phyloP scores from a whole-genome alignment of 2,329 filamentous ascomycete genomes.

The Fusarium ramigenum region DNA sequence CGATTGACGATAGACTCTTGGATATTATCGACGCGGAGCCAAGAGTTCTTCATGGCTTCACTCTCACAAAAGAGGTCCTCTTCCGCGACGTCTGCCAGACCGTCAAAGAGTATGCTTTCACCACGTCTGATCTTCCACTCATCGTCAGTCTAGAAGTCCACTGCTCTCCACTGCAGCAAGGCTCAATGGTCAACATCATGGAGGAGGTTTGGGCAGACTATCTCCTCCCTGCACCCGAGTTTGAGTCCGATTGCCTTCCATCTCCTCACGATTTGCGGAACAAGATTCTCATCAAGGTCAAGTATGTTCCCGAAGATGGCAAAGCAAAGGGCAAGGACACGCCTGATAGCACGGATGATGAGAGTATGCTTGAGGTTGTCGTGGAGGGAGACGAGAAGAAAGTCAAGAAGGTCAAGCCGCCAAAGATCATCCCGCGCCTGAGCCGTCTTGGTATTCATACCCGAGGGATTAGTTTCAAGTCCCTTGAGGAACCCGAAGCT shows the following conservation, averaged over 20 bases:
- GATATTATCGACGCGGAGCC: slow-evolving; percentile 52
- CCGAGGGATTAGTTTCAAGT: slow-evolving; percentile 10
- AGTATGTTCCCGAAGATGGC: slow-evolving; percentile 47
- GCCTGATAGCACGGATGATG: neutral
- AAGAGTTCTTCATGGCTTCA: slow-evolving; percentile 83
- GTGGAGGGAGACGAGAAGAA: neutral
- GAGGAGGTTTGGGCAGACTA: slow-evolving; percentile 81
- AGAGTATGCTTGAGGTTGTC: neutral
- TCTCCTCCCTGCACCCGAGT: slow-evolving; percentile 69
- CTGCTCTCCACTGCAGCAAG: slow-evolving; percentile 80
- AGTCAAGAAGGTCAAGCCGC: slow-evolving; percentile 1
- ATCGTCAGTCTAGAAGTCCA: slow-evolving; percentile 95
- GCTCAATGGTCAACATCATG: slow-evolving; percentile 94
- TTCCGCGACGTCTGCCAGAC: slow-evolving; percentile 88
- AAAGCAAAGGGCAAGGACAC: neutral
- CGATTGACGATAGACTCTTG: neutral
- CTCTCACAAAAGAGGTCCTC: slow-evolving; percentile 80
- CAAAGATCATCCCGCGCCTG: neutral
- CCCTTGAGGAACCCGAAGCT: slow-evolving; percentile 42
- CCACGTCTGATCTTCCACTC: slow-evolving; percentile 77
- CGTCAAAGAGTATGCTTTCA: slow-evolving; percentile 81
- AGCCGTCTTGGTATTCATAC: slow-evolving; percentile 11
- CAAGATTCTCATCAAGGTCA: slow-evolving; percentile 87
- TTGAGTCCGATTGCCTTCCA: slow-evolving; percentile 61
- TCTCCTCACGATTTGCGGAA: slow-evolving; percentile 74